phyloP scores from a whole-genome alignment of 331 rosid species.

The Quercus phellos region DNA sequence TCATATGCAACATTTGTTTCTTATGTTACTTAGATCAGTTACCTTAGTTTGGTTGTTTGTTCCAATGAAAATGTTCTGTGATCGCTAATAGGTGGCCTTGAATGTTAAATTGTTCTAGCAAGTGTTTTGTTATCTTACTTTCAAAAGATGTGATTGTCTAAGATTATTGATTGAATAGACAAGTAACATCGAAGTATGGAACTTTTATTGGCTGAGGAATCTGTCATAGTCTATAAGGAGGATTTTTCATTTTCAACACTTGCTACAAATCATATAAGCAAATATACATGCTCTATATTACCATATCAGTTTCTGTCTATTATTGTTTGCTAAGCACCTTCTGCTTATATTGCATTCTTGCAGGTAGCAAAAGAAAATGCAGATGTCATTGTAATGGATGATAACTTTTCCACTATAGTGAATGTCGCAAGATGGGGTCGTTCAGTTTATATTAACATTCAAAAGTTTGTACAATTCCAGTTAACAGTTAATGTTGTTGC shows the following conservation, averaged over 20 bases:
- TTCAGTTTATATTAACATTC: conserved; percentile 79
- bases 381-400: conserved; percentile 85
- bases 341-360: not conserved
- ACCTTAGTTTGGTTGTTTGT: not conserved
- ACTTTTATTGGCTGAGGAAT: not conserved
- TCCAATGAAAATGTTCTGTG: not conserved
- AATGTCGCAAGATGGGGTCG: conserved; percentile 86
- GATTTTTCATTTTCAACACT: not conserved
- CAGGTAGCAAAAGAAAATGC: conserved; percentile 98
- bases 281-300: too few species aligned
- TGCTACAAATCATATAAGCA: too few species aligned
- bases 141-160: not conserved
- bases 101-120: not conserved
- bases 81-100: not conserved
- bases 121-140: not conserved
- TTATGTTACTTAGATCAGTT: not conserved
- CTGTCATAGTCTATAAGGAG: not conserved
- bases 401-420: conserved; percentile 79
- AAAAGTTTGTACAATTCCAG: conserved; percentile 95
- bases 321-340: conserved; percentile 8
- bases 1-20: not conserved
- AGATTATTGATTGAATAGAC: not conserved
- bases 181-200: too few species aligned
- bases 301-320: not conserved
- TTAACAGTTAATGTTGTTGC: conserved; percentile 92